Evolutionary conservation across 2,329 filamentous ascomycete genomes (phyloP).

Genomic region (Dryadomyces quercivorus): DNA sequence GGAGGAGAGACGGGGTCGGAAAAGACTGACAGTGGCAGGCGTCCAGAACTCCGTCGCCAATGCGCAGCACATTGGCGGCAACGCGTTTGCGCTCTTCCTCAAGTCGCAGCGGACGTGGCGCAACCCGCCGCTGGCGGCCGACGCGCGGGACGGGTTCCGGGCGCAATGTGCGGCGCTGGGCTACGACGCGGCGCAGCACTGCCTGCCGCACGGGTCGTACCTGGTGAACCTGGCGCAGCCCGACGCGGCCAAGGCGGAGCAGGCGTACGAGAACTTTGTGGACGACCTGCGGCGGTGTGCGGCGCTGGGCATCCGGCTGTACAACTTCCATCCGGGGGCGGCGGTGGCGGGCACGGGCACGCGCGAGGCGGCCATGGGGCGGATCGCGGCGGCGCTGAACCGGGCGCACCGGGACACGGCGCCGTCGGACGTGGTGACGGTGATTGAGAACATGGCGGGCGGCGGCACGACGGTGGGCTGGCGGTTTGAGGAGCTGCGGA

Average conservation of each 20-base stretch:
- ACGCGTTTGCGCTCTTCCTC: conserved; percentile 87
- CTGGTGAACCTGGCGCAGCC: conserved; percentile 89
- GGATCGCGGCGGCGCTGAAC: conserved; percentile 76
- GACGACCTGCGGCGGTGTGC: conserved; percentile 84
- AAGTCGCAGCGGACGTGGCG: conserved; percentile 95
- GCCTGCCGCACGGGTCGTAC: conserved; percentile 90
- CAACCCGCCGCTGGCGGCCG: conserved; percentile 61
- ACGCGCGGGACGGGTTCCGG: conserved; percentile 58
- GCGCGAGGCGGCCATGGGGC: conserved; percentile 56
- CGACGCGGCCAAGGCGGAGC: conserved; percentile 65
- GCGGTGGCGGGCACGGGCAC: conserved; percentile 51
- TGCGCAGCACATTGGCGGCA: conserved; percentile 70
- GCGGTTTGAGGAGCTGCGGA: conserved; percentile 72
- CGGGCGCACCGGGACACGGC: conserved; percentile 64
- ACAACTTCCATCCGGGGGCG: conserved; percentile 95
- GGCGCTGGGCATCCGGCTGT: conserved; percentile 73
- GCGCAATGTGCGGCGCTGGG: conserved; percentile 52
- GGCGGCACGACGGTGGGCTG: conserved; percentile 78
- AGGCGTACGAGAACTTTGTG: conserved; percentile 76
- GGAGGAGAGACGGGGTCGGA: too few species aligned
- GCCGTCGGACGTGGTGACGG: conserved; percentile 53
- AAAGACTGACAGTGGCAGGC: conserved; percentile 33
- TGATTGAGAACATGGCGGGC: conserved; percentile 94
- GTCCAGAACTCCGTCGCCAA: conserved; percentile 82
- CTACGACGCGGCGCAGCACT: conserved; percentile 60